Conservation (phyloP, 306 rosid genomes). For the Canavalia ensiformis region DNA sequence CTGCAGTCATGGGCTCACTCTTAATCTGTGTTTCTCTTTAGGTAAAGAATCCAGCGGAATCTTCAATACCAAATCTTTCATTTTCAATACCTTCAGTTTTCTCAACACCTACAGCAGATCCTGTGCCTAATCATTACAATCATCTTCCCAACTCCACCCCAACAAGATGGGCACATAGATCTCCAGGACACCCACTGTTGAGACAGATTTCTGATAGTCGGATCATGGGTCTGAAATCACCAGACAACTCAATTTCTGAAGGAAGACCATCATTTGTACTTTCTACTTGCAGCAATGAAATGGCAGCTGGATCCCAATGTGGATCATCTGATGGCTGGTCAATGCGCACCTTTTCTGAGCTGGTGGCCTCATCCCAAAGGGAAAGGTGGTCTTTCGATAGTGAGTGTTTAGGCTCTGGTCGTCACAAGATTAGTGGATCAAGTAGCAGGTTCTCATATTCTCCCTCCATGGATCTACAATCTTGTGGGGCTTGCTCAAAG, state of each 20-base stretch:
- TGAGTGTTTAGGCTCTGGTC: conserved; percentile 73
- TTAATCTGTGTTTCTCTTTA: conserved; percentile 48
- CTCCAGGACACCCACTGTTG: conserved; percentile 82
- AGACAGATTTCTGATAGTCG: conserved; percentile 87
- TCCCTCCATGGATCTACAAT: conserved; percentile 76
- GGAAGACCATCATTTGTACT: conserved; percentile 83
- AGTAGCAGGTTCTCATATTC: conserved; percentile 86
- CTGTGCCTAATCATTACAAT: conserved; percentile 59
- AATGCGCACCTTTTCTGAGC: conserved; percentile 92
- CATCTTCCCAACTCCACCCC: conserved; percentile 68
- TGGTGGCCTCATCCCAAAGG: conserved; percentile 87
- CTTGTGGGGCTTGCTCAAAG: conserved; percentile 80
- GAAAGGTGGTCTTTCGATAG: conserved; percentile 95
- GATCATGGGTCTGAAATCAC: conserved; percentile 79
- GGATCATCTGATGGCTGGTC: conserved; percentile 99
- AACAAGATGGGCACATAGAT: conserved; percentile 75
- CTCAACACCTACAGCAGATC: conserved; percentile 65
- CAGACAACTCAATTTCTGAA: conserved; percentile 82
- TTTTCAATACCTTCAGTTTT: conserved; percentile 68
- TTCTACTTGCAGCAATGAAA: conserved; percentile 85
- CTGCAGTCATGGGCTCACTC: conserved; percentile 29
- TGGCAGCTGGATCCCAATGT: conserved; percentile 73
- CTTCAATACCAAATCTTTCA: conserved; percentile 64
- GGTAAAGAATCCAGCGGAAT: conserved; percentile 72
- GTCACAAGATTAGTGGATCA: conserved; percentile 73